Base-by-base conservation (phyloP, 768 basidiomycete genomes). In the Termitomyces sp. region DNA sequence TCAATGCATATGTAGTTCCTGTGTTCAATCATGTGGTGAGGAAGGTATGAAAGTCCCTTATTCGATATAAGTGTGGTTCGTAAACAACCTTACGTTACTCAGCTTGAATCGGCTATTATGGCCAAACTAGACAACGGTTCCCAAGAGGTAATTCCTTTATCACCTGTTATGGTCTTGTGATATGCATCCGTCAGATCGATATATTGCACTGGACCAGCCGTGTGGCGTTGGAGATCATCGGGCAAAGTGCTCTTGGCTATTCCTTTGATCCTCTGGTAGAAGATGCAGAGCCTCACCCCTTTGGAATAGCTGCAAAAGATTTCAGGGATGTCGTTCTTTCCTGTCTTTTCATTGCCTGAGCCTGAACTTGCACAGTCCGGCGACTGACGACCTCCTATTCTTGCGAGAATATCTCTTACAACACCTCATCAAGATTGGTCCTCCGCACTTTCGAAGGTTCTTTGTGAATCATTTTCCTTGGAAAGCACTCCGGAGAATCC, bases 361-460 rank as follows among this genome's bases (percentile, higher is more conserved):
- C 38, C 43, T 10, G 35, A 26, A 49, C 8, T 59, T 14, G 30
- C n/a, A 4, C 41, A 59, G 62, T 32, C 53, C 62, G 20, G 62
- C 56, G 6, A 41, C 56, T 7, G 56, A 57, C 43, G 47, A 55
- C n/a, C 28, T 68, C 23, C 33, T 58, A 28, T 59, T 66, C 40
- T 52, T 52, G 20, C 67, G 67, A 28, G 63, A 61, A 38, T 67
- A 67, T 48, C 50, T 71, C 28, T 55, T 75, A 1, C 76, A 74
- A 0, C 52, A 59, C 30, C 53, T 71, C 9, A 63, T 71, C 14
- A 68, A 70, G 28, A 62, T 78, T 8, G 73, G 77, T 0, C 41
- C 73, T 1, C 67, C 75, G 0, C 53, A 56, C 33, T 70, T 78
- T 57, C 72, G 75, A 5, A 70, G 71, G 28, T 70, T 66, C 55